Evolutionary conservation across 495 filamentous ascomycete genomes (phyloP).

Genomic region (Penicillium verhagenii): DNA sequence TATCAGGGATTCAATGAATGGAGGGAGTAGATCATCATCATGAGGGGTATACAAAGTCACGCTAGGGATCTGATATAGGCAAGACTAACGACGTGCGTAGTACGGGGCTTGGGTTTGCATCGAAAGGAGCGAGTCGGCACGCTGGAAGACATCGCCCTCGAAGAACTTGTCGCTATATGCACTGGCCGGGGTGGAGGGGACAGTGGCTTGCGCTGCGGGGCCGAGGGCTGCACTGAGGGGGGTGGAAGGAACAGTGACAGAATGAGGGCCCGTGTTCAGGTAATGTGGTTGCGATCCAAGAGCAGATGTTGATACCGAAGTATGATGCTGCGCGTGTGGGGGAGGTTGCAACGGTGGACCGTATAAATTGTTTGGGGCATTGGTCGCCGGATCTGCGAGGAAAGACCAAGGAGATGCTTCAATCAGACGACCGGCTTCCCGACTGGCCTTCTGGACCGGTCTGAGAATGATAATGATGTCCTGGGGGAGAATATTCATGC

Average conservation of each 20-base stretch:
- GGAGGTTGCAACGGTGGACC: slow-evolving; percentile 39
- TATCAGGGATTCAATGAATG: not conserved
- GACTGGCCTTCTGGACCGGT: slow-evolving; percentile 71
- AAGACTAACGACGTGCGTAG: slow-evolving; percentile 37
- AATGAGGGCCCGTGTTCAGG: slow-evolving; percentile 36
- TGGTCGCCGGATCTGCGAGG: slow-evolving; percentile 40
- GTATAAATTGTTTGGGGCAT: slow-evolving; percentile 34
- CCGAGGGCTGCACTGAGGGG: slow-evolving; percentile 84
- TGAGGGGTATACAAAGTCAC: not conserved
- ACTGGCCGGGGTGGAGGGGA: slow-evolving; percentile 75
- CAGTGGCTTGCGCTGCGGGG: slow-evolving; percentile 83
- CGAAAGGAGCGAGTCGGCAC: slow-evolving; percentile 67
- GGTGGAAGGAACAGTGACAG: slow-evolving; percentile 54
- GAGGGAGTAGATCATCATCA: slow-evolving; percentile 3
- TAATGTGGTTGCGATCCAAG: slow-evolving; percentile 26
- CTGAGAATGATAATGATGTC: slow-evolving; percentile 70
- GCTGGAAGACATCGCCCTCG: slow-evolving; percentile 68
- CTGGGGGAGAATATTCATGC: slow-evolving; percentile 59
- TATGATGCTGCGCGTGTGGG: slow-evolving; percentile 34
- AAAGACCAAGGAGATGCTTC: slow-evolving; percentile 74
- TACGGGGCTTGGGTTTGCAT: slow-evolving; percentile 50
- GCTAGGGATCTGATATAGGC: not conserved
- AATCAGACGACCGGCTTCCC: slow-evolving; percentile 71
- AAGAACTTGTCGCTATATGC: slow-evolving; percentile 65
- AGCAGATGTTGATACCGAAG: slow-evolving; percentile 31